These are phyloP conservation scores for Metschnikowia proteae DNA, from an alignment of 805 yeast genomes.

Conservation along the genomic window DNA sequence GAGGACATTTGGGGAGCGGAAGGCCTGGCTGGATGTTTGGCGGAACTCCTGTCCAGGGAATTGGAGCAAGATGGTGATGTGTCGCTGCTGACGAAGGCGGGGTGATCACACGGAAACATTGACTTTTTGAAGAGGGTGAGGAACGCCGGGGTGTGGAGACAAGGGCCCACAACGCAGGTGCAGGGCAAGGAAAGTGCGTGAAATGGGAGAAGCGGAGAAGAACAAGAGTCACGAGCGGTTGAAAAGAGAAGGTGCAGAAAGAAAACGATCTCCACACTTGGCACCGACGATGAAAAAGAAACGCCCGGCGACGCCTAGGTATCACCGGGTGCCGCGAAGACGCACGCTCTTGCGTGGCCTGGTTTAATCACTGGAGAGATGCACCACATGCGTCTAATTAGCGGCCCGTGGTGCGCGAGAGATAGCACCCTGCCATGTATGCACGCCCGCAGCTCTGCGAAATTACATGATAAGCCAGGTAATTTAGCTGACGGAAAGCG, in stretches of 20 bases:
- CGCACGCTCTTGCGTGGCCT: conserved; percentile 1
- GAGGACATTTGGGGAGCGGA: conserved; percentile 9
- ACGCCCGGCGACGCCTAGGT: background rate
- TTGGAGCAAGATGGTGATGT: no score
- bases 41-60: no score
- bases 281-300: background rate
- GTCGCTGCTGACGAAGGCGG: no score
- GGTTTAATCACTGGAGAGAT: background rate
- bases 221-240: background rate
- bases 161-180: conserved; percentile 1
- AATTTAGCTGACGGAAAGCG: no score
- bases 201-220: background rate
- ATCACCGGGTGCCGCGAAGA: conserved; percentile 1
- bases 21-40: background rate
- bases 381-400: background rate
- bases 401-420: conserved; percentile 4
- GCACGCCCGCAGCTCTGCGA: background rate
- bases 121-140: background rate
- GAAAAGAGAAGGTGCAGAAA: background rate
- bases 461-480: background rate
- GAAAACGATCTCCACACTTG: background rate
- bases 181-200: background rate
- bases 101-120: no score
- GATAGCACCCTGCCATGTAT: background rate
- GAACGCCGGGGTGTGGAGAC: background rate